Percentiles rank a stretch among this genome's conserved stretches.
Conservation (phyloP, 345 rosid genomes). For the Salix exigua region DNA sequence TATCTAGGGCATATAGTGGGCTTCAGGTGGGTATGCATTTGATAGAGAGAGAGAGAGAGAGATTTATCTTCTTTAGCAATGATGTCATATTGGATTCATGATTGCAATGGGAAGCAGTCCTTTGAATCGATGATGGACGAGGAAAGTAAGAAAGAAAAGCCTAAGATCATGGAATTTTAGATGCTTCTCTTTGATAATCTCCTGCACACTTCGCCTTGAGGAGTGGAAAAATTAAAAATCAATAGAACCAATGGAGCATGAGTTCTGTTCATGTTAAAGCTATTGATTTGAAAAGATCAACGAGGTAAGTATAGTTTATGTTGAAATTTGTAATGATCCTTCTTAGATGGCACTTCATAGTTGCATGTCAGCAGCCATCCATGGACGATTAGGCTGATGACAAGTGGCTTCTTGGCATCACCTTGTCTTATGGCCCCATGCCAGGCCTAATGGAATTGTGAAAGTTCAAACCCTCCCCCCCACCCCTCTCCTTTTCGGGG, state of each 20-base stretch:
- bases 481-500: background rate
- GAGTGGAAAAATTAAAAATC: background rate
- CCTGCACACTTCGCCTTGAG: background rate
- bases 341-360: background rate
- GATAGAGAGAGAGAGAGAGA: background rate
- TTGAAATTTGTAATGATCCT: background rate
- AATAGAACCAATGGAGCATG: background rate
- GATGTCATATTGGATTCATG: slow-evolving; percentile 42
- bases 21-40: slow-evolving; percentile 6
- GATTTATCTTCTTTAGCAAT: slow-evolving; percentile 34
- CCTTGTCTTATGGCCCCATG: background rate
- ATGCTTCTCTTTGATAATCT: background rate
- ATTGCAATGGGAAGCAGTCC: slow-evolving; percentile 38
- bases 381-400: background rate
- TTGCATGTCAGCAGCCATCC: background rate
- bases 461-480: background rate
- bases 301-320: background rate
- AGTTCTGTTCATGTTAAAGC: background rate
- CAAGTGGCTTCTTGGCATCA: slow-evolving; percentile 7
- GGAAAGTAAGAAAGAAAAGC: background rate
- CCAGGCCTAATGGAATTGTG: background rate
- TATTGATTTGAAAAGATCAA: background rate
- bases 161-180: slow-evolving; percentile 21
- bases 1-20: slow-evolving; percentile 1
- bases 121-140: slow-evolving; percentile 9